Percentiles rank a stretch among this genome's conserved stretches.
Evolutionary conservation across 768 basidiomycete species (phyloP).

Genomic region (Dioszegia hungarica): DNA sequence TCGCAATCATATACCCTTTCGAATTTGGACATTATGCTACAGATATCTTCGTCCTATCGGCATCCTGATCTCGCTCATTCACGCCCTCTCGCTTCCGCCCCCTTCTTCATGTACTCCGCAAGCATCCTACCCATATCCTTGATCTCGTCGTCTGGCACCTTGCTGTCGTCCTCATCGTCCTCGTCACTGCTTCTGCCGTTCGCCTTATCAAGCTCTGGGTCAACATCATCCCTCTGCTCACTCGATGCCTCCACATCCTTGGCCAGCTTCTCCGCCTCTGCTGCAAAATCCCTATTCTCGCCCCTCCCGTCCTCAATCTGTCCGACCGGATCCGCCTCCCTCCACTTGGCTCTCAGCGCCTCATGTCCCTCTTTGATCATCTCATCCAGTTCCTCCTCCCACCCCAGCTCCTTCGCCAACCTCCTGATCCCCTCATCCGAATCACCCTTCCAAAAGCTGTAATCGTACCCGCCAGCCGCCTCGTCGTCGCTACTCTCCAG

Average conservation of each 20-base stretch:
- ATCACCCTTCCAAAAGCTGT: slow-evolving; percentile 33
- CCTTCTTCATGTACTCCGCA: slow-evolving; percentile 55
- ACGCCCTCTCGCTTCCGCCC: background rate
- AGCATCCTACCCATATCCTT: slow-evolving; percentile 64
- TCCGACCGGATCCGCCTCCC: background rate
- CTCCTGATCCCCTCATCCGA: slow-evolving; percentile 61
- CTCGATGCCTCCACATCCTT: background rate
- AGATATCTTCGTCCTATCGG: too few species aligned
- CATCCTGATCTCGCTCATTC: too few species aligned
- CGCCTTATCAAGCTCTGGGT: too few species aligned
- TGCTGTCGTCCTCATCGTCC: slow-evolving; percentile 1
- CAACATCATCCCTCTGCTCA: background rate
- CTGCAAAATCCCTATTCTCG: background rate
- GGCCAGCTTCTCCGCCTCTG: background rate
- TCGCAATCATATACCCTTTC: too few species aligned
- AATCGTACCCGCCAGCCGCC: background rate
- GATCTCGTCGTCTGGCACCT: slow-evolving; percentile 24
- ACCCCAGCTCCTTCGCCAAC: slow-evolving; percentile 66
- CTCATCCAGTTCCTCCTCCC: slow-evolving; percentile 51
- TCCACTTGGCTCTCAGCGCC: slow-evolving; percentile 6
- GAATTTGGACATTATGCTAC: too few species aligned
- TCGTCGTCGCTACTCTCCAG: background rate
- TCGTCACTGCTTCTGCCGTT: slow-evolving; percentile 3
- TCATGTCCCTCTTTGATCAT: slow-evolving; percentile 11
- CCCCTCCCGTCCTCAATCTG: background rate